Percentiles rank a stretch among this genome's conserved stretches.
phyloP scores from a whole-genome alignment of 1,139 yeast species.

The Pichia sp. region DNA sequence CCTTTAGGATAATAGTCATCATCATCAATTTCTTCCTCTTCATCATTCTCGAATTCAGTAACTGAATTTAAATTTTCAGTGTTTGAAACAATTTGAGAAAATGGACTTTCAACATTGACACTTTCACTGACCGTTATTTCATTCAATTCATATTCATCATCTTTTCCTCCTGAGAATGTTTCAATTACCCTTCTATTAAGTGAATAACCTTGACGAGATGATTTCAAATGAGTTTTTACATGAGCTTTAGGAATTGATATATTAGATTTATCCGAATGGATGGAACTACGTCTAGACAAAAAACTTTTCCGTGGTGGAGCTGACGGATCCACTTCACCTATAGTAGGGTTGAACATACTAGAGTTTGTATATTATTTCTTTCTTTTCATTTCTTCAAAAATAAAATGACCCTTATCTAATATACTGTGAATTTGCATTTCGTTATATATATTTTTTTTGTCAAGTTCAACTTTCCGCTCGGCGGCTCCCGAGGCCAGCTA shows the following conservation, averaged over 20 bases:
- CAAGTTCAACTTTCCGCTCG: too few relatives aligned
- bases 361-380: too few relatives aligned
- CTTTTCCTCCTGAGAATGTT: background rate
- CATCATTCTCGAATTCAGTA: conserved; percentile 2
- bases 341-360: conserved; percentile 14
- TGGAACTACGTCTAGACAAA: background rate
- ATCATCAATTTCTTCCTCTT: conserved; percentile 6
- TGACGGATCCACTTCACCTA: conserved; percentile 16
- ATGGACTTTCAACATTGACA: background rate
- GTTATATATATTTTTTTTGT: too few relatives aligned
- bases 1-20: conserved; percentile 22
- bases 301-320: background rate
- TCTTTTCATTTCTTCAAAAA: too few relatives aligned
- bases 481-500: too few relatives aligned
- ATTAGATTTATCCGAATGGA: background rate
- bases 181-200: conserved; percentile 1
- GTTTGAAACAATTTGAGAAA: background rate
- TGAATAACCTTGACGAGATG: background rate
- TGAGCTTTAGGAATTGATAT: conserved; percentile 1
- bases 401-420: too few relatives aligned
- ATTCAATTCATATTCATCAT: background rate
- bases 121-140: background rate
- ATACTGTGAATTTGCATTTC: too few relatives aligned
- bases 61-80: background rate
- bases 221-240: background rate